These are phyloP conservation scores for Sergeia podlipaevii DNA, from an alignment of 208 protist genomes.

Conservation along the genomic window DNA sequence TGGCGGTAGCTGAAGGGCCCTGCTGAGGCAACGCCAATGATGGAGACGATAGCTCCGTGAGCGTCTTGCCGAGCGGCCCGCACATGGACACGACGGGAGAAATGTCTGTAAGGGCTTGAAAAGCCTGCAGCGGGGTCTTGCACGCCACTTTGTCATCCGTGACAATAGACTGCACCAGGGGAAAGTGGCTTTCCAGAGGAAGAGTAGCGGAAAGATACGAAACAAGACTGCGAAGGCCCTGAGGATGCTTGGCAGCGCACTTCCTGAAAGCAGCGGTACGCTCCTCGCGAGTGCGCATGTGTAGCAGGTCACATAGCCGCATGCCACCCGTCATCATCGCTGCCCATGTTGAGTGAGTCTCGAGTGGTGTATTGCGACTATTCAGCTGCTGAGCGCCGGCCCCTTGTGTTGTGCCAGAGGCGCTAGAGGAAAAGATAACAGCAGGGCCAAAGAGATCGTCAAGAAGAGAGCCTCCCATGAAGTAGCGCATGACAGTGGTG, in stretches of 20 bases:
- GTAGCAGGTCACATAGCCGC: constrained; percentile 39
- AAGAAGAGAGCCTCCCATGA: constrained; percentile 24
- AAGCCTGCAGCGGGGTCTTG: constrained; percentile 46
- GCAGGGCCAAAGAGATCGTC: constrained; percentile 25
- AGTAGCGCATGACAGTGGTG: constrained; percentile 30
- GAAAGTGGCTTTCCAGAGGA: constrained; percentile 39
- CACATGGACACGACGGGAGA: constrained; percentile 62
- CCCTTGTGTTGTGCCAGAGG: constrained; percentile 35
- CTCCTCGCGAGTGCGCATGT: constrained; percentile 24
- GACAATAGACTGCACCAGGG: constrained; percentile 75
- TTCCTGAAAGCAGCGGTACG: constrained; percentile 46
- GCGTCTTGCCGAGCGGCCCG: constrained; percentile 2
- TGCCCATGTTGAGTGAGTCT: constrained; percentile 23
- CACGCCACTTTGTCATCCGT: constrained; percentile 42
- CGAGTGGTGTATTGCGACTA: too few relatives aligned
- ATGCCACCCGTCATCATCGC: constrained; percentile 39
- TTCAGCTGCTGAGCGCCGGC: constrained; percentile 12
- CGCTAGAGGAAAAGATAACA: constrained; percentile 19
- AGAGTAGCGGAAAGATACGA: constrained; percentile 42
- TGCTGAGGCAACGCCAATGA: not conserved
- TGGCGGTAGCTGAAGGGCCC: not conserved
- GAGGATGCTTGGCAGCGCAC: constrained; percentile 22
- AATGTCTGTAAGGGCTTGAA: constrained; percentile 31
- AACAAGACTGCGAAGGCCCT: constrained; percentile 44
- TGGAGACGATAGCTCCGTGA: constrained; percentile 6